A percentile compares a stretch with the other conserved stretches of the same genome.
Conservation (phyloP, 768 basidiomycete species). For the Suillus weaverae region DNA sequence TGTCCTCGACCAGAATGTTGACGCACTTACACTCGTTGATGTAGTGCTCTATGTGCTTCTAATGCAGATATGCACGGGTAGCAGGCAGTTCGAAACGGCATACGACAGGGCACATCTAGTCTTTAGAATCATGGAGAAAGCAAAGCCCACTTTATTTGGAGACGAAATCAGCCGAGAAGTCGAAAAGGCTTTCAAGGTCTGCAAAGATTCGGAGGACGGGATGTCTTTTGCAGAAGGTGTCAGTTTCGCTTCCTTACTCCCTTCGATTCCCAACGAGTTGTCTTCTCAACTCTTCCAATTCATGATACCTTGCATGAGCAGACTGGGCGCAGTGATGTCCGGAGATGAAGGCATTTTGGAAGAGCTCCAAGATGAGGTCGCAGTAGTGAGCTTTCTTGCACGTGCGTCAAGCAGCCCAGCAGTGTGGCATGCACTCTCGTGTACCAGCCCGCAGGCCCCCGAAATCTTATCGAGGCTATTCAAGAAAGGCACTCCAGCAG, state of each 20-base stretch:
- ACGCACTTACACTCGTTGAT: conserved; percentile 6
- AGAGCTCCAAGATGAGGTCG: conserved; percentile 1
- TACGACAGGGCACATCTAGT: background rate
- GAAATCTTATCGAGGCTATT: background rate
- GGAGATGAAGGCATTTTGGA: background rate
- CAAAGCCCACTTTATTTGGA: background rate
- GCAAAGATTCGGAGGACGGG: background rate
- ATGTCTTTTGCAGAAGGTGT: background rate
- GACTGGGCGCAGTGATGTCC: background rate
- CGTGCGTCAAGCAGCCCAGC: background rate
- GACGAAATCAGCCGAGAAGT: background rate
- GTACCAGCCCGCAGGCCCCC: background rate
- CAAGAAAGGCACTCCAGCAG: background rate
- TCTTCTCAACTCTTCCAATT: conserved; percentile 27
- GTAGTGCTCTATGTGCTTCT: conserved; percentile 11
- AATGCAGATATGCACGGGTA: conserved; percentile 9
- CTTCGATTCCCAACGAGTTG: background rate
- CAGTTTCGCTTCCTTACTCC: background rate
- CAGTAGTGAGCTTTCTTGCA: background rate
- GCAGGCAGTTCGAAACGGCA: background rate
- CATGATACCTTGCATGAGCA: conserved; percentile 25
- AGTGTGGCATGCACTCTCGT: background rate
- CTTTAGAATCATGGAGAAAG: background rate
- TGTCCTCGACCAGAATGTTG: background rate
- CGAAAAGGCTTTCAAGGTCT: background rate